Conservation (phyloP, 768 basidiomycete species). For the Tubosaeta sp. region DNA sequence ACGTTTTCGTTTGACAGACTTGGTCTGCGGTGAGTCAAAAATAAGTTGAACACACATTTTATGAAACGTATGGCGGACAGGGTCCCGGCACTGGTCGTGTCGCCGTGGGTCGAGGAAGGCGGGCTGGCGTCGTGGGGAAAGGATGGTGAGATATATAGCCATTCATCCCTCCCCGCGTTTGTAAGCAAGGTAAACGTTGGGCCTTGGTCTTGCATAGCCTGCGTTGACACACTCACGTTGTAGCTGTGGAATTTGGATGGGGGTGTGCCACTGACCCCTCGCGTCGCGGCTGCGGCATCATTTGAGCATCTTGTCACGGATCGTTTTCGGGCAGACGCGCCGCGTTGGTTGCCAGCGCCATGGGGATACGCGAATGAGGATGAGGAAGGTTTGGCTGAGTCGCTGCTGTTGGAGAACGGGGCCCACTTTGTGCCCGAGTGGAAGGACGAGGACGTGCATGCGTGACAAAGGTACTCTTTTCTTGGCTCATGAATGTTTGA, state of each 20-base stretch:
- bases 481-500: background rate
- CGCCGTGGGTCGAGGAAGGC: conserved; percentile 23
- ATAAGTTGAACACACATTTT: background rate
- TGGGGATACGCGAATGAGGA: conserved; percentile 14
- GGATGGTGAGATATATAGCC: conserved; percentile 16
- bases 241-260: conserved; percentile 25
- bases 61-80: conserved; percentile 2
- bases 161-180: conserved; percentile 20
- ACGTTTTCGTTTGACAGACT: conserved; percentile 23
- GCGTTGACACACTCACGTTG: background rate
- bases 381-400: background rate
- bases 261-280: conserved; percentile 20
- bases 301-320: conserved; percentile 25
- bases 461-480: background rate
- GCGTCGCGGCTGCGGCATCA: conserved; percentile 15
- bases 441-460: background rate
- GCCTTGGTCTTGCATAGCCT: background rate
- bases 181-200: conserved; percentile 13
- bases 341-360: conserved; percentile 12
- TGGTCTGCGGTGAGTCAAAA: conserved; percentile 18
- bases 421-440: background rate
- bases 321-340: conserved; percentile 16
- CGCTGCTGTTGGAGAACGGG: background rate
- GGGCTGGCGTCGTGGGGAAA: conserved; percentile 8
- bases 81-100: conserved; percentile 20